phyloP scores from a whole-genome alignment of 2,329 filamentous ascomycete genomes.

The Fusarium ambrosium region DNA sequence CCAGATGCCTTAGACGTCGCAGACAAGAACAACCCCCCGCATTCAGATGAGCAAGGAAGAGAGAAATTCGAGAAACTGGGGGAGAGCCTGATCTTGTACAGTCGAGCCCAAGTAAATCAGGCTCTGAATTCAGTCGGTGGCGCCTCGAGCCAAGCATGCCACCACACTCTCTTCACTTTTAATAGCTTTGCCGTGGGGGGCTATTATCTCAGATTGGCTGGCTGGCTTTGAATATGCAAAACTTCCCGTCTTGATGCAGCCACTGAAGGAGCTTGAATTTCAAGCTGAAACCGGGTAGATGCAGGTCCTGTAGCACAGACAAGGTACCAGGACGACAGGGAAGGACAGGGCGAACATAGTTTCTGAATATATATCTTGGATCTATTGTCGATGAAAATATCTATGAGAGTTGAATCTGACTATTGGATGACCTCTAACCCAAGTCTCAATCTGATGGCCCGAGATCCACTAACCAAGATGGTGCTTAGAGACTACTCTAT shows the following conservation, averaged over 20 bases:
- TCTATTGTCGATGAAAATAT: not conserved
- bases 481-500: not conserved
- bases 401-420: not conserved
- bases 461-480: not conserved
- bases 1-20: fast-evolving
- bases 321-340: not conserved
- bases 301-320: not conserved
- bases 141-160: not conserved
- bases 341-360: not conserved
- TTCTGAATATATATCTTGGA: not conserved
- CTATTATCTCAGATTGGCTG: not conserved
- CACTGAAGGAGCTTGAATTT: not conserved
- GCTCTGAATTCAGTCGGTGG: not conserved
- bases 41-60: not conserved
- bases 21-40: fast-evolving
- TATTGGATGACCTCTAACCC: not conserved
- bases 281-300: not conserved
- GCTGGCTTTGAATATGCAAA: not conserved
- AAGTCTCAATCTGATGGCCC: not conserved
- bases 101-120: not conserved
- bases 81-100: not conserved
- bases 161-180: not conserved
- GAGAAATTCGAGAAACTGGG: not conserved
- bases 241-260: not conserved
- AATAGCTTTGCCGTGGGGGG: not conserved